Evolutionary conservation across 2,329 filamentous ascomycete genomes (phyloP).

Genomic region (Trichoderma endophyticum): DNA sequence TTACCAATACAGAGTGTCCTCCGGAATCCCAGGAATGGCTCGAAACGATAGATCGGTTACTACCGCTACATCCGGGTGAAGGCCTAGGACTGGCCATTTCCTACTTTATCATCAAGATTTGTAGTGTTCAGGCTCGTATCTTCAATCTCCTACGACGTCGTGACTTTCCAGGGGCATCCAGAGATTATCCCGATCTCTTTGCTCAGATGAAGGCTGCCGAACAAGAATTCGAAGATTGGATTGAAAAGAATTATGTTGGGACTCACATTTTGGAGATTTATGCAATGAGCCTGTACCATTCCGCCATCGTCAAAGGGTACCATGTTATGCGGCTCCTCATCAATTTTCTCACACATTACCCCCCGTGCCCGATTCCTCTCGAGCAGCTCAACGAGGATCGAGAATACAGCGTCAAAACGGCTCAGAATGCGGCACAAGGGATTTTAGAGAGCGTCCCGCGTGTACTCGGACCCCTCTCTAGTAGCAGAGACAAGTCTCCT

Average conservation of each 20-base stretch:
- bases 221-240: slow-evolving; percentile 22
- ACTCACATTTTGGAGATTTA: slow-evolving; percentile 28
- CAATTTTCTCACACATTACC: slow-evolving; percentile 37
- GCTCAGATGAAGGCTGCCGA: slow-evolving; percentile 28
- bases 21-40: slow-evolving; percentile 38
- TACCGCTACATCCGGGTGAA: slow-evolving; percentile 27
- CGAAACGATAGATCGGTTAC: slow-evolving; percentile 26
- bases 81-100: slow-evolving; percentile 28
- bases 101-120: slow-evolving; percentile 29
- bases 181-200: slow-evolving; percentile 28
- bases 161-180: slow-evolving; percentile 30
- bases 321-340: slow-evolving; percentile 32
- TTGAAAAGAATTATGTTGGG: slow-evolving; percentile 13
- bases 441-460: slow-evolving; percentile 30
- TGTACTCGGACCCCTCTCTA: slow-evolving; percentile 26
- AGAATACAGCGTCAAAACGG: slow-evolving; percentile 26
- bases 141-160: slow-evolving; percentile 26
- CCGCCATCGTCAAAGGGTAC: slow-evolving; percentile 36
- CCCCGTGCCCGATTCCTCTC: slow-evolving; percentile 24
- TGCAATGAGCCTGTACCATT: slow-evolving; percentile 33
- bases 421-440: slow-evolving; percentile 28
- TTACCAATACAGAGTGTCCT: slow-evolving; percentile 33
- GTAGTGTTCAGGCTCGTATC: slow-evolving; percentile 29
- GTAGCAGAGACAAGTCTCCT: slow-evolving; percentile 30
- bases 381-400: slow-evolving; percentile 30